A percentile compares a stretch with the other conserved stretches of the same genome.
These are phyloP conservation scores for Trichoderma semiorbis DNA, from an alignment of 2,329 filamentous ascomycete species.

Conservation along the genomic window DNA sequence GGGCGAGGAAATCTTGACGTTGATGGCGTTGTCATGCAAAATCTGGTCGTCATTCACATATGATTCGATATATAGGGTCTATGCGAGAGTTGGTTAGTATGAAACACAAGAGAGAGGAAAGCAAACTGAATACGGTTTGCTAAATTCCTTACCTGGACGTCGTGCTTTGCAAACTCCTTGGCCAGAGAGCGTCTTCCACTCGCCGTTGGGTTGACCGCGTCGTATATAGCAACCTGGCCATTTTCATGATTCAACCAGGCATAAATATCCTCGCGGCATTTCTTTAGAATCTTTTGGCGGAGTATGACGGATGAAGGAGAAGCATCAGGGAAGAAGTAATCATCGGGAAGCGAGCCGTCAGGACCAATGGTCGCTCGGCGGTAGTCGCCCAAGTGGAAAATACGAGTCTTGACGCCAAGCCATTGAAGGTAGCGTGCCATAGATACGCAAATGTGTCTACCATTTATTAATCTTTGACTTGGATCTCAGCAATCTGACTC, in stretches of 20 bases:
- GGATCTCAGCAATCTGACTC: neutral
- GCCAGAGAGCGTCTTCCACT: conserved; percentile 78
- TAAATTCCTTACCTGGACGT: conserved; percentile 69
- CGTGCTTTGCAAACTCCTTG: conserved; percentile 96
- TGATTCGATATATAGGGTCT: conserved; percentile 96
- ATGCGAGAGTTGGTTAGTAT: neutral
- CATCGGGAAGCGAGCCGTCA: conserved; percentile 81
- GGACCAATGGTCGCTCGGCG: conserved; percentile 84
- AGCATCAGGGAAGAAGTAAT: conserved; percentile 97
- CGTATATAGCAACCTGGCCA: conserved; percentile 96
- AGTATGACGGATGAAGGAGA: conserved; percentile 89
- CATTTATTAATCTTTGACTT: conserved; percentile 21
- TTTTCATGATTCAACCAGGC: conserved; percentile 96
- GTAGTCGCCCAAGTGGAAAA: conserved; percentile 97
- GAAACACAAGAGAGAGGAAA: neutral
- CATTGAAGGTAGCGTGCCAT: conserved; percentile 91
- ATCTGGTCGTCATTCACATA: conserved; percentile 91
- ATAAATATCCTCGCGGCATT: conserved; percentile 95
- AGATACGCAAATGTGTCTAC: conserved; percentile 88
- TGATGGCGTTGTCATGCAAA: conserved; percentile 92
- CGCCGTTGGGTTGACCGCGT: conserved; percentile 91
- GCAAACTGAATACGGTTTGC: no score
- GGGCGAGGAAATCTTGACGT: conserved; percentile 95
- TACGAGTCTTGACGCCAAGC: conserved; percentile 96
- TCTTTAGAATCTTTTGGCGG: conserved; percentile 95